Percentiles rank a stretch among this genome's conserved stretches.
Evolutionary conservation across 2,329 filamentous ascomycete genomes (phyloP).

Genomic region (Aureobasidium musti): DNA sequence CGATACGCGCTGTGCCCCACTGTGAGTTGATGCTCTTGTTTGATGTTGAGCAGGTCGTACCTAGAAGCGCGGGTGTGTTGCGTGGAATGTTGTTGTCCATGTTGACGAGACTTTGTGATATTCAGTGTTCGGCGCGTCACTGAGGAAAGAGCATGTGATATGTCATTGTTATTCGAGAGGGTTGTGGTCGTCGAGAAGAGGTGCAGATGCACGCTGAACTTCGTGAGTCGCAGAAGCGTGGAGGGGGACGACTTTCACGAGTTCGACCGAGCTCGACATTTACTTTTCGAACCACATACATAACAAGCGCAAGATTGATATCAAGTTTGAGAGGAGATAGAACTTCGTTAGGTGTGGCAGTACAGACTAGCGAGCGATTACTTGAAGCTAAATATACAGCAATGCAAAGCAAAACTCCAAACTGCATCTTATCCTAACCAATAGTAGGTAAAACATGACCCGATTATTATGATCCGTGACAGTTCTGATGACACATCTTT

Average conservation of each 20-base stretch:
- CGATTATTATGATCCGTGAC: neutral
- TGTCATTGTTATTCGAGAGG: constrained; percentile 5
- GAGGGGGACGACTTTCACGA: neutral
- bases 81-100: constrained; percentile 49
- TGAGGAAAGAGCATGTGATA: neutral
- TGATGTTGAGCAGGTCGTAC: constrained; percentile 34
- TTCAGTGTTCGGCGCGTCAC: constrained; percentile 10
- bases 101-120: neutral
- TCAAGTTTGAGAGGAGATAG: neutral
- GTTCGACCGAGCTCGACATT: neutral
- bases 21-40: neutral
- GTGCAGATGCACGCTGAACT: neutral
- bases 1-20: constrained; percentile 43
- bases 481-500: neutral
- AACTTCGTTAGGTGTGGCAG: constrained; percentile 7
- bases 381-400: constrained; percentile 11
- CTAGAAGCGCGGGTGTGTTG: constrained; percentile 46
- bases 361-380: constrained; percentile 17
- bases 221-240: neutral
- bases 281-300: no score
- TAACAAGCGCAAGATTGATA: neutral
- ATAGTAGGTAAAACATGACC: neutral
- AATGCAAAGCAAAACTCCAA: constrained; percentile 5
- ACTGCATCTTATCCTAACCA: constrained; percentile 5
- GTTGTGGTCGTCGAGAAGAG: neutral